These are phyloP conservation scores for Thalassiosira oceanica DNA, from an alignment of 352 stramenopile genomes.

Conservation along the genomic window DNA sequence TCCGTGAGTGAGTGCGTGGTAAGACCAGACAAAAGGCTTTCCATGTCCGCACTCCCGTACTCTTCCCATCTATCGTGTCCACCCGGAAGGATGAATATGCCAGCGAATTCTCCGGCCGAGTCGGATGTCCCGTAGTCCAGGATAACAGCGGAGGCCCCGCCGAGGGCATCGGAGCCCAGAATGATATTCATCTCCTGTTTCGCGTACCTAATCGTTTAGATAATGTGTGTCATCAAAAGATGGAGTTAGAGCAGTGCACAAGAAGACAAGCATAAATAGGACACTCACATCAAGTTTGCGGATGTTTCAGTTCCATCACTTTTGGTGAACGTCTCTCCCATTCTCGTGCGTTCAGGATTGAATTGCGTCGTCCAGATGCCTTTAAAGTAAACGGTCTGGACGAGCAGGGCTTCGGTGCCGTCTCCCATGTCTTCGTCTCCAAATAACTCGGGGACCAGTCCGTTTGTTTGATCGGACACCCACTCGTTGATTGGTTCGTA, in stretches of 20 bases:
- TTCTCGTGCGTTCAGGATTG: slow-evolving; percentile 9
- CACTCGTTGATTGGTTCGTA: slow-evolving; percentile 38
- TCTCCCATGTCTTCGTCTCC: slow-evolving; percentile 14
- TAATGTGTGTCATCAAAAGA: too few species aligned
- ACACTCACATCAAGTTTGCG: slow-evolving; percentile 27
- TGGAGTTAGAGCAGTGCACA: too few species aligned
- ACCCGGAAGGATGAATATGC: slow-evolving; percentile 30
- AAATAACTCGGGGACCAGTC: slow-evolving; percentile 32
- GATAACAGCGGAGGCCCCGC: slow-evolving; percentile 12
- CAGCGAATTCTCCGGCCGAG: slow-evolving; percentile 13
- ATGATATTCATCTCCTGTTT: slow-evolving; percentile 16
- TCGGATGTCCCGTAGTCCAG: slow-evolving; percentile 34
- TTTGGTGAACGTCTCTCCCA: slow-evolving; percentile 12
- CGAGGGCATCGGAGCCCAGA: neutral
- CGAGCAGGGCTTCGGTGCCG: slow-evolving; percentile 20
- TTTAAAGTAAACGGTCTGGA: slow-evolving; percentile 46
- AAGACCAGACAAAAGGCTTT: slow-evolving; percentile 16
- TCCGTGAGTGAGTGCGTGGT: slow-evolving; percentile 2
- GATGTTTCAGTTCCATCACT: neutral
- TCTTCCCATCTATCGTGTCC: too few species aligned
- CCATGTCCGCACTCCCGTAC: slow-evolving; percentile 12
- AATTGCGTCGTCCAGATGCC: slow-evolving; percentile 38
- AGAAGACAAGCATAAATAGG: too few species aligned
- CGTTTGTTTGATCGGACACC: slow-evolving; percentile 25
- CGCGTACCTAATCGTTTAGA: too few species aligned